A percentile compares a stretch with the other conserved stretches of the same genome.
Evolutionary conservation across 2,329 filamentous ascomycete genomes (phyloP).

Genomic region (Colletotrichum tofieldiae): DNA sequence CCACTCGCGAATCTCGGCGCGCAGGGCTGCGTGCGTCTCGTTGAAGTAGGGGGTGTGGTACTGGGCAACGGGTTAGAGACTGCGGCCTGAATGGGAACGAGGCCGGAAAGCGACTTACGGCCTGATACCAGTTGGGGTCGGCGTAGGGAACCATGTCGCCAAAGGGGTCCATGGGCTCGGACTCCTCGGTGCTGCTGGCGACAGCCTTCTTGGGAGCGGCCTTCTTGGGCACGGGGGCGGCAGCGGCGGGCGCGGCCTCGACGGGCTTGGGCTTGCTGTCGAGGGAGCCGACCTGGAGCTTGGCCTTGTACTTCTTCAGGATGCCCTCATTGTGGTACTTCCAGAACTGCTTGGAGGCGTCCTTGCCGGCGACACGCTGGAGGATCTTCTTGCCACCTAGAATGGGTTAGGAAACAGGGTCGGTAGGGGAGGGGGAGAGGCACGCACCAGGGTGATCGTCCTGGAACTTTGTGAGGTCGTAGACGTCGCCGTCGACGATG

Average conservation of each 20-base stretch:
- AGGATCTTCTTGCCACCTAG: slow-evolving; percentile 77
- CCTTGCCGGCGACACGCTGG: slow-evolving; percentile 75
- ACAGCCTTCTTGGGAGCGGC: slow-evolving; percentile 56
- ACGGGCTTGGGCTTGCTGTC: slow-evolving; percentile 85
- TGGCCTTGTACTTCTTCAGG: slow-evolving; percentile 86
- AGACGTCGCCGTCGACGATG: slow-evolving; percentile 94
- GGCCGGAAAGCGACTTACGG: slow-evolving; percentile 68
- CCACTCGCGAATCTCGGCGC: slow-evolving; percentile 93
- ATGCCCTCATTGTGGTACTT: slow-evolving; percentile 89
- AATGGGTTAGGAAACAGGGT: not conserved
- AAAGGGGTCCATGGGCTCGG: slow-evolving; percentile 85
- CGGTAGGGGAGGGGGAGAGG: not conserved
- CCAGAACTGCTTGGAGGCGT: slow-evolving; percentile 79
- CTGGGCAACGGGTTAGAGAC: slow-evolving; percentile 58
- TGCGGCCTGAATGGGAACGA: too few species aligned
- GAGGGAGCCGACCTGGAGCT: slow-evolving; percentile 88
- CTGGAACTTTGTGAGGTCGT: slow-evolving; percentile 92
- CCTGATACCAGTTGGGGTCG: slow-evolving; percentile 96
- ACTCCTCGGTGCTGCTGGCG: slow-evolving; percentile 64
- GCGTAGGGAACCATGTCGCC: slow-evolving; percentile 91
- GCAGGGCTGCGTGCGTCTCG: slow-evolving; percentile 91
- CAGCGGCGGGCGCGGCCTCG: slow-evolving; percentile 63
- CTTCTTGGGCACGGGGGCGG: slow-evolving; percentile 60
- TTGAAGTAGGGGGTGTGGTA: slow-evolving; percentile 98
- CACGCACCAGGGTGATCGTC: slow-evolving; percentile 84